Evolutionary conservation across 1,284 basidiomycete species (phyloP).

Genomic region (Pseudozyma tsukubaensis): DNA sequence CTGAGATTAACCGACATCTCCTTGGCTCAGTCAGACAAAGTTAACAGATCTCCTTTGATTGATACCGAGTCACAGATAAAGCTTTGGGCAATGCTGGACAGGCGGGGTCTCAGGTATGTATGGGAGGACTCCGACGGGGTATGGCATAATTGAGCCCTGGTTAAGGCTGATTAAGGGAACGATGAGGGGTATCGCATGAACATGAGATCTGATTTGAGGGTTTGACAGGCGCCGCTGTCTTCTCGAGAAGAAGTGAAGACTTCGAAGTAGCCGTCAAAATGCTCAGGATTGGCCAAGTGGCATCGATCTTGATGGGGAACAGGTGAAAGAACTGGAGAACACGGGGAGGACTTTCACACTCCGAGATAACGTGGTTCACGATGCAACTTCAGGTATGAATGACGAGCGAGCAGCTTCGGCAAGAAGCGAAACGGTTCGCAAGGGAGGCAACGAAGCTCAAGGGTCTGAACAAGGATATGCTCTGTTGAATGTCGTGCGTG

Average conservation of each 20-base stretch:
- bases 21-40: background rate
- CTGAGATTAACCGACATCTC: background rate
- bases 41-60: too few species aligned
- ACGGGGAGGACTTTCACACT: too few species aligned
- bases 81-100: background rate
- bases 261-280: too few species aligned
- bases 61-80: too few species aligned
- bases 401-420: background rate
- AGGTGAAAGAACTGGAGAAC: too few species aligned
- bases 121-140: conserved; percentile 27
- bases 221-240: too few species aligned
- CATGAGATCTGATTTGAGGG: too few species aligned
- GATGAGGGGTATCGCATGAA: background rate
- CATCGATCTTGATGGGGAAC: too few species aligned
- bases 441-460: background rate
- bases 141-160: conserved; percentile 24
- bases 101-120: background rate
- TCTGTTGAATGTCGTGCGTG: background rate
- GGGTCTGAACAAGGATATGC: background rate
- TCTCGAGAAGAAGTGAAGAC: too few species aligned
- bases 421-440: background rate
- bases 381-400: background rate
- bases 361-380: background rate
- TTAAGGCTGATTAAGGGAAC: too few species aligned
- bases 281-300: too few species aligned